phyloP scores from a whole-genome alignment of 2,329 filamentous ascomycete genomes.

The Sporothrix variecibatus region DNA sequence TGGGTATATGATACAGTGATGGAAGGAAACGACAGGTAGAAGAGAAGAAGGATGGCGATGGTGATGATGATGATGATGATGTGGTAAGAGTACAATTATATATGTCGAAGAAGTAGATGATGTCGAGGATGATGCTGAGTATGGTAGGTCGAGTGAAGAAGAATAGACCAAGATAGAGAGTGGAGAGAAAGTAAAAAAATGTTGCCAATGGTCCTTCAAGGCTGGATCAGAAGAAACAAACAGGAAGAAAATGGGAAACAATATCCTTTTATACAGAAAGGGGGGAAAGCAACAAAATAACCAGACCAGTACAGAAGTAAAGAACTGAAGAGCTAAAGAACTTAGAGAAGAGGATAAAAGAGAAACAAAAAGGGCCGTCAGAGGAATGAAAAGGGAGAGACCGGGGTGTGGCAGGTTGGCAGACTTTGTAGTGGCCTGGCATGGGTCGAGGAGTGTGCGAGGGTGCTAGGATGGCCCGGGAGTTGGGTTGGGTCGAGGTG shows the following conservation, averaged over 20 bases:
- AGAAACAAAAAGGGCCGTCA: not conserved
- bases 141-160: not conserved
- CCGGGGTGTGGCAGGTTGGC: slow-evolving; percentile 8
- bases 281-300: not conserved
- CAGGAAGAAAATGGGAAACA: slow-evolving; percentile 5
- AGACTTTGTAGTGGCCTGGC: slow-evolving; percentile 2
- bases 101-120: not conserved
- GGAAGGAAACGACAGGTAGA: not conserved
- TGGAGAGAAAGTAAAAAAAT: not conserved
- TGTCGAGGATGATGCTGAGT: not conserved
- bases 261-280: slow-evolving; percentile 10
- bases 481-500: slow-evolving; percentile 4
- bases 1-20: not conserved
- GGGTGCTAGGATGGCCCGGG: slow-evolving; percentile 16
- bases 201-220: not conserved
- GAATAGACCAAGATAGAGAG: not conserved
- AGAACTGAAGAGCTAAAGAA: not conserved
- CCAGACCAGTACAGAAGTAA: not conserved
- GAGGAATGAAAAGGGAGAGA: slow-evolving; percentile 8
- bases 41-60: not conserved
- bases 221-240: slow-evolving; percentile 7
- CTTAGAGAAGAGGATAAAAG: not conserved
- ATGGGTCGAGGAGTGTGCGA: not conserved
- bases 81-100: not conserved
- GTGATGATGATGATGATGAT: not conserved